Evolutionary conservation across 2,329 filamentous ascomycete genomes (phyloP).

Genomic region (Ophiostoma triangulosporum): DNA sequence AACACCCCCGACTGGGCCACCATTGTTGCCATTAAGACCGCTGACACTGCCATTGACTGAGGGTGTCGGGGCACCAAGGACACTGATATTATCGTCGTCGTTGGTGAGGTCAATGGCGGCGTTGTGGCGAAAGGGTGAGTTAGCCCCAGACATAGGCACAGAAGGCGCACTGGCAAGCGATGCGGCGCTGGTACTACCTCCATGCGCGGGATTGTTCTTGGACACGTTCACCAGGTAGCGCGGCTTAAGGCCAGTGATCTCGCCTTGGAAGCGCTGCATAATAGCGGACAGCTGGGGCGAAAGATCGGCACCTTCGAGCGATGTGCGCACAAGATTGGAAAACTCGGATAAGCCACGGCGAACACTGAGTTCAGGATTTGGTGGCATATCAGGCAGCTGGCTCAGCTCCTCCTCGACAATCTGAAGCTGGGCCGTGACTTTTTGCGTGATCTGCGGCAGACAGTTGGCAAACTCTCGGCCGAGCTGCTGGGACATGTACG

Average conservation of each 20-base stretch:
- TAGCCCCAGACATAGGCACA: neutral
- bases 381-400: constrained; percentile 51
- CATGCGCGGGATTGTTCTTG: neutral
- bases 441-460: constrained; percentile 31
- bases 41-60: neutral
- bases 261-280: constrained; percentile 37
- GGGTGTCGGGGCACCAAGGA: neutral
- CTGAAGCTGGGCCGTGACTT: constrained; percentile 34
- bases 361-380: constrained; percentile 54
- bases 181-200: neutral
- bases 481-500: constrained; percentile 38
- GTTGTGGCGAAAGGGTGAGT: neutral
- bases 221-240: constrained; percentile 26
- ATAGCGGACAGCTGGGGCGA: constrained; percentile 30
- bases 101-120: constrained; percentile 23
- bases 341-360: constrained; percentile 46
- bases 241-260: constrained; percentile 33
- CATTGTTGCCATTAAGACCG: neutral
- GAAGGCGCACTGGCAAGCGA: neutral
- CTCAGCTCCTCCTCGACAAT: constrained; percentile 41
- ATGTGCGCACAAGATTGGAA: constrained; percentile 35
- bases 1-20: neutral
- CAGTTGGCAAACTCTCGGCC: constrained; percentile 40
- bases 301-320: constrained; percentile 35
- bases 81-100: constrained; percentile 20